phyloP scores from a whole-genome alignment of 2,329 filamentous ascomycete species.

The Alternaria ventricosa region DNA sequence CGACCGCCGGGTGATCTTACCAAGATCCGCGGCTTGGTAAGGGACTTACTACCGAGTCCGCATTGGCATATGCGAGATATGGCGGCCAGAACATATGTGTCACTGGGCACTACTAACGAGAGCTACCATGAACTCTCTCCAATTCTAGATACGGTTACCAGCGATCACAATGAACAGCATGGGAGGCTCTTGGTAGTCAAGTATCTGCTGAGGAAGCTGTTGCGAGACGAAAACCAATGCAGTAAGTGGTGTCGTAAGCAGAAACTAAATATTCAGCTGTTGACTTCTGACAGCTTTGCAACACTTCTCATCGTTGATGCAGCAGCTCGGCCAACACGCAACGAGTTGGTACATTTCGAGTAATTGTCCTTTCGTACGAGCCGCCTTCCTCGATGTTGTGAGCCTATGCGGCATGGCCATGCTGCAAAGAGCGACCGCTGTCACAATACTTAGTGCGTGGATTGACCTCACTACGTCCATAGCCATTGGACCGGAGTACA shows the following conservation, averaged over 20 bases:
- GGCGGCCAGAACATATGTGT: conserved; percentile 71
- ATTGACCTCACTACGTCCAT: conserved; percentile 22
- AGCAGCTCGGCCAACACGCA: conserved; percentile 22
- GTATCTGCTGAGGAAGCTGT: conserved; percentile 37
- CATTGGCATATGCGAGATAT: conserved; percentile 86
- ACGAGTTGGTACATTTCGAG: conserved; percentile 23
- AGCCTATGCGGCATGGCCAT: conserved; percentile 34
- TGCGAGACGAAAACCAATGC: conserved; percentile 15
- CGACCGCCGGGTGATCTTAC: conserved; percentile 65
- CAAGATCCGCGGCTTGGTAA: conserved; percentile 65
- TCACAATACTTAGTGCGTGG: conserved; percentile 29
- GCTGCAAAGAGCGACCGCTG: conserved; percentile 24
- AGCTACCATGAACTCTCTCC: conserved; percentile 25
- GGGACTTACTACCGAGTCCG: conserved; percentile 68
- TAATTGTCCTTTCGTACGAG: conserved; percentile 42
- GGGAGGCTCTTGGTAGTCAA: conserved; percentile 41
- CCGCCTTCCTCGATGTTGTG: conserved; percentile 47
- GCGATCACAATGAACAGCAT: conserved; percentile 37
- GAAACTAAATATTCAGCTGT: background rate
- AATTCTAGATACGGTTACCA: conserved; percentile 22
- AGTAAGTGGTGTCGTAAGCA: conserved; percentile 13
- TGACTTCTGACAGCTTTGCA: conserved; percentile 19
- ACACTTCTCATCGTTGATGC: conserved; percentile 24
- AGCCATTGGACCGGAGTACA: conserved; percentile 28
- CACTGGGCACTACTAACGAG: conserved; percentile 38